Base-by-base conservation (phyloP, 1,284 basidiomycete species). In the Takashimella koratensis region DNA sequence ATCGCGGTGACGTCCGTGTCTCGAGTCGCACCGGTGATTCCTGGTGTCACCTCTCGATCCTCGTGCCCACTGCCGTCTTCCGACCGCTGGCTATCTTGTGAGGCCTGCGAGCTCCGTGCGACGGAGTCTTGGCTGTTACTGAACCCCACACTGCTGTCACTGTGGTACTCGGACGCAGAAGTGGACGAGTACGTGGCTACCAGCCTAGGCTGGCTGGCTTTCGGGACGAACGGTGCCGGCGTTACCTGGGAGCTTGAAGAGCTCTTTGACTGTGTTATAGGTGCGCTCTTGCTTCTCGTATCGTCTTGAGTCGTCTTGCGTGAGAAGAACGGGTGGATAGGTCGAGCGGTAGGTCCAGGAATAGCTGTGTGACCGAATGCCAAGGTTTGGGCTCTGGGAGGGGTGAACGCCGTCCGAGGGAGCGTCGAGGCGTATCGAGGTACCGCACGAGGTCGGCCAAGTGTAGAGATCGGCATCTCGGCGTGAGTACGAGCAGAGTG, bases 281-380 rank as follows among this genome's bases (percentile, higher is more conserved):
- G n/a, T n/a, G n/a, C n/a, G n/a, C n/a, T n/a, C n/a, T n/a, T n/a
- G n/a, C n/a, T n/a, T n/a, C n/a, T n/a, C n/a, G n/a, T n/a, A n/a
- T n/a, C n/a, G n/a, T n/a, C n/a, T n/a, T n/a, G n/a, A n/a, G n/a
- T n/a, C n/a, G n/a, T n/a, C 45, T 27, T 16, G 20, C n/a, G 20
- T 47, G 30, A 36, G 30, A 36, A 66, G 57, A 68, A 66, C 8
- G 66, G 66, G 49, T 66, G 66, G 11, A 65, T 50, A 8, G 30
- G 30, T 36, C 30, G 30, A 36, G 30, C 30, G 8, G 30, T 8
- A 16, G 30, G 8, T 8, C 30, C 16, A 8, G 30, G 30, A 8
- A 36, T 36, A n/a, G n/a, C n/a, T n/a, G n/a, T n/a, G n/a, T n/a
- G n/a, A n/a, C n/a, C n/a, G n/a, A n/a, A n/a, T n/a, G n/a, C n/a